A percentile compares a stretch with the other conserved stretches of the same genome.
Conservation (phyloP, 495 filamentous ascomycete genomes). For the Penicillium canescens region DNA sequence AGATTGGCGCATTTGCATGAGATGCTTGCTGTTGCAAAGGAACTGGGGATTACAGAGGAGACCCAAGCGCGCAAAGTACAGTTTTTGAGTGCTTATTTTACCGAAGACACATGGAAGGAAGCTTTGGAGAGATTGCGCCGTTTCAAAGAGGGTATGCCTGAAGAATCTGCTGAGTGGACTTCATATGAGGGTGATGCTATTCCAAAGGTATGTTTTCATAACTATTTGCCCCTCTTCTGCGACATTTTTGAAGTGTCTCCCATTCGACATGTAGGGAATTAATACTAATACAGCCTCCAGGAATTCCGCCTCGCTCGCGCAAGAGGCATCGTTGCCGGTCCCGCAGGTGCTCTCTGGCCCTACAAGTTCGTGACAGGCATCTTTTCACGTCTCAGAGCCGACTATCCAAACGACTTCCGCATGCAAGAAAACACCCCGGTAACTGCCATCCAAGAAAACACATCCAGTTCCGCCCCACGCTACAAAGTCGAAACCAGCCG, state of each 20-base stretch:
- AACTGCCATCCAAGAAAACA: slow-evolving; percentile 33
- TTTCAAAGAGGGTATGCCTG: slow-evolving; percentile 32
- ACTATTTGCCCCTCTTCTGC: too few species aligned
- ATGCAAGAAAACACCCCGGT: slow-evolving; percentile 76
- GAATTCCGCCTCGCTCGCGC: slow-evolving; percentile 43
- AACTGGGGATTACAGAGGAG: slow-evolving; percentile 26
- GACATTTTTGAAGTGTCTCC: too few species aligned
- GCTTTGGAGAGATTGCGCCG: slow-evolving; percentile 21
- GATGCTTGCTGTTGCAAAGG: slow-evolving; percentile 29
- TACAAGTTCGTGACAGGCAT: slow-evolving; percentile 75
- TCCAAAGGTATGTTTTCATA: slow-evolving; percentile 17
- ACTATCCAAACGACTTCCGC: slow-evolving; percentile 50
- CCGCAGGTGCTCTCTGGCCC: slow-evolving; percentile 65
- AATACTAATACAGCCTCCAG: slow-evolving; percentile 1
- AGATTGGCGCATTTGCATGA: slow-evolving; percentile 33
- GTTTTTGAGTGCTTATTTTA: slow-evolving; percentile 34
- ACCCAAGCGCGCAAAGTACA: slow-evolving; percentile 31
- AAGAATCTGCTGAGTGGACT: slow-evolving; percentile 31
- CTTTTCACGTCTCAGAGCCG: slow-evolving; percentile 54
- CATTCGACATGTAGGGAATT: too few species aligned
- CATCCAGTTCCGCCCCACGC: slow-evolving; percentile 5
- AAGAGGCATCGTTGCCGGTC: slow-evolving; percentile 40
- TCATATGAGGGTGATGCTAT: slow-evolving; percentile 24
- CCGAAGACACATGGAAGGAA: slow-evolving; percentile 24
- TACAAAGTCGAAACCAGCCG: slow-evolving; percentile 58